Evolutionary conservation across 2,329 filamentous ascomycete genomes (phyloP).

Genomic region (Paecilomyces formosus): DNA sequence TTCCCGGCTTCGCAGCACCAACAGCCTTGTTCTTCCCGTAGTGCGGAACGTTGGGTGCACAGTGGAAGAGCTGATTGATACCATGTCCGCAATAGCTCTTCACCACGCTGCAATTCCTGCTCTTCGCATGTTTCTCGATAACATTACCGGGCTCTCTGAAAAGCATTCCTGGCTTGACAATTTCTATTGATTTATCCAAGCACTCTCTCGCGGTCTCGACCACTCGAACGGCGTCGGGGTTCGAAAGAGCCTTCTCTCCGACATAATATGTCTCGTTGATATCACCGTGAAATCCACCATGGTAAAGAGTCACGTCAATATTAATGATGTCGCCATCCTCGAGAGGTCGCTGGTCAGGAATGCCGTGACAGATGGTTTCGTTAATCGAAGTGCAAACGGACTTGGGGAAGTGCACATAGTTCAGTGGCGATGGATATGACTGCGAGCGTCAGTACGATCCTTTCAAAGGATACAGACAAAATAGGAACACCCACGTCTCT

Average conservation of each 20-base stretch:
- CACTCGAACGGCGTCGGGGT: constrained; percentile 81
- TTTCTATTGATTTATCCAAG: constrained; percentile 79
- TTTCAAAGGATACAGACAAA: neutral
- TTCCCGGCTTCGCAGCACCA: constrained; percentile 85
- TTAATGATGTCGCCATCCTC: constrained; percentile 94
- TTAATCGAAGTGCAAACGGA: constrained; percentile 95
- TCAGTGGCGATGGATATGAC: constrained; percentile 91
- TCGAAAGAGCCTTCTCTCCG: constrained; percentile 73
- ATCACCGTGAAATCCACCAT: constrained; percentile 91
- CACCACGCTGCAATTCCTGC: constrained; percentile 77
- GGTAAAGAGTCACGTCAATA: constrained; percentile 90
- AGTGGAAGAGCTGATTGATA: constrained; percentile 89
- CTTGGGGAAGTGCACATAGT: constrained; percentile 95
- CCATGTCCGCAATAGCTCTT: constrained; percentile 95
- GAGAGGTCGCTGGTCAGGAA: constrained; percentile 81
- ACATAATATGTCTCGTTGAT: constrained; percentile 99
- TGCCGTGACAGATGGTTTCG: constrained; percentile 98
- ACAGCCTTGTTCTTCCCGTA: constrained; percentile 98
- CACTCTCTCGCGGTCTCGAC: constrained; percentile 87
- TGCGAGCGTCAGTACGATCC: constrained; percentile 31
- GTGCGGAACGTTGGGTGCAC: constrained; percentile 87
- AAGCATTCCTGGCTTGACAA: constrained; percentile 86
- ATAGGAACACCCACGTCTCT: constrained; percentile 61
- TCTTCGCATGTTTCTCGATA: constrained; percentile 93
- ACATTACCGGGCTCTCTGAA: constrained; percentile 90